phyloP scores from a whole-genome alignment of 2,329 filamentous ascomycete genomes.

The Phyllosticta citribraziliensis region DNA sequence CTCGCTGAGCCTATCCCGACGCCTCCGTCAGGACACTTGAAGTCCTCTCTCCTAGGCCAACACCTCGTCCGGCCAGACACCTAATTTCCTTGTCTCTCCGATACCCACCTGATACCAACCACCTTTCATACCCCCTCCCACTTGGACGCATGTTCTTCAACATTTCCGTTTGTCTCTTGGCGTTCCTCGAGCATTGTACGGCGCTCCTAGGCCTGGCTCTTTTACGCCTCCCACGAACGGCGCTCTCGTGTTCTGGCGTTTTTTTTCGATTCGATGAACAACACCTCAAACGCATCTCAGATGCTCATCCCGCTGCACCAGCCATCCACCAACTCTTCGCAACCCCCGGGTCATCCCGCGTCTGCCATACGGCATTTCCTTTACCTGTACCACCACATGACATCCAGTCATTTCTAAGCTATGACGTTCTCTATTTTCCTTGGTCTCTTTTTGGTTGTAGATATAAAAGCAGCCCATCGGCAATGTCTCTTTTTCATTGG shows the following conservation, averaged over 20 bases:
- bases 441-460: conserved; percentile 3
- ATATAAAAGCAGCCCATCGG: conserved; percentile 8
- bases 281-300: conserved; percentile 4
- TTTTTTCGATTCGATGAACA: conserved; percentile 4
- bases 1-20: conserved; percentile 3
- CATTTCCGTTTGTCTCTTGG: background rate
- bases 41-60: background rate
- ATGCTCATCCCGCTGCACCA: conserved; percentile 1
- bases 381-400: background rate
- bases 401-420: background rate
- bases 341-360: background rate
- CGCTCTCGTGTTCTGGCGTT: conserved; percentile 3
- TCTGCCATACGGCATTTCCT: conserved; percentile 4
- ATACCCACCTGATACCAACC: background rate
- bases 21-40: conserved; percentile 4
- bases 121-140: background rate
- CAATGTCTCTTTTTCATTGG: conserved; percentile 6
- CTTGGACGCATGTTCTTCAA: background rate
- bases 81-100: background rate
- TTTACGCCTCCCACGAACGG: background rate
- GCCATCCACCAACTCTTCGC: background rate
- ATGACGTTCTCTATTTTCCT: conserved; percentile 1
- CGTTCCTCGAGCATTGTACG: conserved; percentile 5
- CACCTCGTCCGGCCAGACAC: background rate
- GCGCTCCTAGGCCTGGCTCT: conserved; percentile 3